Evolutionary conservation across 192 early-diverging fungal species (phyloP).

Genomic region (Endogone sp.): DNA sequence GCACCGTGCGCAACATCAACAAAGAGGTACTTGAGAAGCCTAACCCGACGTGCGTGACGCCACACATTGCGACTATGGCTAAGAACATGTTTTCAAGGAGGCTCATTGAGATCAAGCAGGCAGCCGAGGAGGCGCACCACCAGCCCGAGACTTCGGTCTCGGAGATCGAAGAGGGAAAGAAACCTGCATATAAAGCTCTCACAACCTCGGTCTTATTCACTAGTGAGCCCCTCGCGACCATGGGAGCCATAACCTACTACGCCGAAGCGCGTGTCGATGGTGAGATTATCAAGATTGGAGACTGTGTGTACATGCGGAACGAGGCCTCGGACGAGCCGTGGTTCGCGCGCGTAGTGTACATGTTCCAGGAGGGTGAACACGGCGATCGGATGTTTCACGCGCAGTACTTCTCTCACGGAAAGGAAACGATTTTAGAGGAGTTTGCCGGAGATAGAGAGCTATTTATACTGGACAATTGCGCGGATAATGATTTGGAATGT

Average conservation of each 20-base stretch:
- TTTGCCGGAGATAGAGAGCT: slow-evolving; percentile 49
- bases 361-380: slow-evolving; percentile 28
- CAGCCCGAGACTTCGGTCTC: slow-evolving; percentile 8
- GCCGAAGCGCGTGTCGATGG: slow-evolving; percentile 23
- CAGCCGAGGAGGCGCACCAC: neutral
- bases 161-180: slow-evolving; percentile 15
- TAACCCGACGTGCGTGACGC: slow-evolving; percentile 22
- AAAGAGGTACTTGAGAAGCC: slow-evolving; percentile 2
- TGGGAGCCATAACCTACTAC: slow-evolving; percentile 1
- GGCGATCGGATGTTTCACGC: slow-evolving; percentile 35
- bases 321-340: slow-evolving; percentile 19
- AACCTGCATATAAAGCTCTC: slow-evolving; percentile 25
- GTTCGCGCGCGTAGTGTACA: slow-evolving; percentile 38
- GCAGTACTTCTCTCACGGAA: slow-evolving; percentile 45
- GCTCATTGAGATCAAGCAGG: slow-evolving; percentile 19
- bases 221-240: neutral
- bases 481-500: slow-evolving; percentile 29
- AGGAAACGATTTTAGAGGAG: slow-evolving; percentile 52
- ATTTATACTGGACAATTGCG: slow-evolving; percentile 51
- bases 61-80: slow-evolving; percentile 14
- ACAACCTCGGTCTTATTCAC: neutral
- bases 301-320: slow-evolving; percentile 28
- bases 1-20: slow-evolving; percentile 17
- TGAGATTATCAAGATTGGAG: slow-evolving; percentile 18
- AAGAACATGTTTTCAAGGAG: slow-evolving; percentile 10